A percentile compares a stretch with the other conserved stretches of the same genome.
phyloP scores from a whole-genome alignment of 441 rosid genomes.

The Pelargonium exstipulatum region DNA sequence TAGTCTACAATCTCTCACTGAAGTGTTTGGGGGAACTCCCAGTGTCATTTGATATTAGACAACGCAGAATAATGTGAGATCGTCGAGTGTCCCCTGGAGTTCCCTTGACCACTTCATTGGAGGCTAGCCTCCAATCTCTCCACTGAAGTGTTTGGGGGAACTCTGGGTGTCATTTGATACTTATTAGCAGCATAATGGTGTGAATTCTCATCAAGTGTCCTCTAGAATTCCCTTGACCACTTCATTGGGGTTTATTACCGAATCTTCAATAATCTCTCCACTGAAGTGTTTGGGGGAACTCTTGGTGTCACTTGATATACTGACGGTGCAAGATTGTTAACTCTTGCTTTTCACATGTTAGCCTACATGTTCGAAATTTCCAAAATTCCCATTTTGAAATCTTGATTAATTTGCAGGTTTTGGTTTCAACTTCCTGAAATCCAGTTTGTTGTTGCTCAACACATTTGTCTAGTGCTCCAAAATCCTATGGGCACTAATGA shows the following conservation, averaged over 20 bases:
- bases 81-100: not conserved
- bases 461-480: no score
- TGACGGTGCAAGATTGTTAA: no score
- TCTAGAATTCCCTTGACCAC: constrained; percentile 47
- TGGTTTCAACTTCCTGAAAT: no score
- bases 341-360: no score
- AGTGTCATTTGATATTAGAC: not conserved
- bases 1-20: not conserved
- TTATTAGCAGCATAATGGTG: not conserved
- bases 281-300: no score
- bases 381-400: no score
- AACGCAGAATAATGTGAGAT: not conserved
- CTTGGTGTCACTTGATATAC: not conserved
- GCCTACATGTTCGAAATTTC: no score
- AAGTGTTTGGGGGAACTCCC: constrained; percentile 2
- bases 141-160: constrained; percentile 3
- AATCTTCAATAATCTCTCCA: no score
- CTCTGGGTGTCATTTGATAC: not conserved
- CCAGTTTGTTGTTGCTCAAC: no score
- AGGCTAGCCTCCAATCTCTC: not conserved
- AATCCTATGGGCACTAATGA: no score
- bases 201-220: constrained; percentile 21
- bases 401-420: no score
- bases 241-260: constrained; percentile 27
- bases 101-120: not conserved